phyloP scores from a whole-genome alignment of 2,329 filamentous ascomycete genomes.

The Teratosphaeria gauchensis region DNA sequence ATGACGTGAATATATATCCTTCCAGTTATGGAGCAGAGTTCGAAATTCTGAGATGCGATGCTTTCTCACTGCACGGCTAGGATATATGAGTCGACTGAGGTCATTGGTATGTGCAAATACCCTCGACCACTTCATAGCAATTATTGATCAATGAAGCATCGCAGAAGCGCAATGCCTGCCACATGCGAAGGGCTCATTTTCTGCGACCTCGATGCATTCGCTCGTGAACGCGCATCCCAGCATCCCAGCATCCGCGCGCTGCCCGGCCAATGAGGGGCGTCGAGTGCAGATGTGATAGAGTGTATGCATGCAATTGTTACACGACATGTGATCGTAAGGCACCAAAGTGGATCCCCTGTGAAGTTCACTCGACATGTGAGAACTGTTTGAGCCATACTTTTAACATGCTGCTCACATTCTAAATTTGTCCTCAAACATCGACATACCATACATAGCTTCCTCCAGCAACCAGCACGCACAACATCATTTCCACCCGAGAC shows the following conservation, averaged over 20 bases:
- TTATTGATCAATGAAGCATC: background rate
- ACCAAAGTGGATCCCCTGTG: background rate
- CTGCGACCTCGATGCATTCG: background rate
- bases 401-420: background rate
- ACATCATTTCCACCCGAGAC: background rate
- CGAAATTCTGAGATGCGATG: background rate
- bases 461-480: background rate
- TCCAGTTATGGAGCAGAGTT: background rate
- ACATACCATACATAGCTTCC: background rate
- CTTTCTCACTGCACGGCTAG: background rate
- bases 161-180: background rate
- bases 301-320: background rate
- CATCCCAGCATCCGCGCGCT: background rate
- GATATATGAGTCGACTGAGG: too few relatives aligned
- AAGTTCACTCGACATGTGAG: background rate
- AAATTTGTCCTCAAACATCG: background rate
- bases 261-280: background rate
- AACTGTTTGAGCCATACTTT: background rate
- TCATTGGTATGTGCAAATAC: background rate
- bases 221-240: background rate
- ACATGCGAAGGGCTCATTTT: background rate
- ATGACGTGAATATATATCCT: background rate
- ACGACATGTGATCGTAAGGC: constrained; percentile 1
- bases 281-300: background rate
- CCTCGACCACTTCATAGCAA: background rate